phyloP scores from a whole-genome alignment of 2,329 filamentous ascomycete species.

The Exophiala sp. region DNA sequence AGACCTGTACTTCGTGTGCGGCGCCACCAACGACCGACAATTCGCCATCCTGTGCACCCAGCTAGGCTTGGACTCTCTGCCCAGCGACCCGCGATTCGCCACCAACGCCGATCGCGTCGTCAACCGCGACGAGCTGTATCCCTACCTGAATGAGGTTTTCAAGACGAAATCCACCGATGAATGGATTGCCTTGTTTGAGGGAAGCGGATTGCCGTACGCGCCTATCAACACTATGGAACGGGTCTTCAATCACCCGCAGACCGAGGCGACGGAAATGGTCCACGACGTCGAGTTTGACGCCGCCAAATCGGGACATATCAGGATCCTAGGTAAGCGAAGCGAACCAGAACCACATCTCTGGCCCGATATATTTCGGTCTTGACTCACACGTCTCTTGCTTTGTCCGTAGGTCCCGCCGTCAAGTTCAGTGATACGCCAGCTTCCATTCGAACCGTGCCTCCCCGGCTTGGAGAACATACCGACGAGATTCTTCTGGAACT shows the following conservation, averaged over 20 bases:
- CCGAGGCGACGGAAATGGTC: constrained; percentile 38
- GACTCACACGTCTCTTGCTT: too few relatives aligned
- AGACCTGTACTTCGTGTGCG: constrained; percentile 64
- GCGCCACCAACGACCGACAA: constrained; percentile 65
- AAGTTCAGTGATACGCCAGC: constrained; percentile 34
- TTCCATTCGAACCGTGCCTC: constrained; percentile 28
- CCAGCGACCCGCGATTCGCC: constrained; percentile 52
- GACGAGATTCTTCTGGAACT: constrained; percentile 29
- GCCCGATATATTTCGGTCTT: too few relatives aligned
- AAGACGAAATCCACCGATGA: constrained; percentile 36
- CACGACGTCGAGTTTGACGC: constrained; percentile 27
- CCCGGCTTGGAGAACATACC: constrained; percentile 33
- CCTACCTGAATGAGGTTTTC: constrained; percentile 35
- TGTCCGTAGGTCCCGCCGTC: constrained; percentile 27
- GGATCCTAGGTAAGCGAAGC: constrained; percentile 29
- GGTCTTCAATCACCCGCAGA: constrained; percentile 43
- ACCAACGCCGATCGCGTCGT: constrained; percentile 60
- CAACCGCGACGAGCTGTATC: constrained; percentile 36
- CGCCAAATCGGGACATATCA: constrained; percentile 28
- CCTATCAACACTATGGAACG: constrained; percentile 44
- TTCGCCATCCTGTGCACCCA: constrained; percentile 60
- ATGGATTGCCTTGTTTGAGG: constrained; percentile 40
- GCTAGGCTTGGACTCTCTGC: constrained; percentile 55
- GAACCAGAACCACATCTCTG: too few relatives aligned
- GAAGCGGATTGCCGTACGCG: constrained; percentile 43